Evolutionary conservation across 2,329 filamentous ascomycete species (phyloP), one percentile per base, ranked within the genome.

Genomic region (Geosmithia putterillii): DNA sequence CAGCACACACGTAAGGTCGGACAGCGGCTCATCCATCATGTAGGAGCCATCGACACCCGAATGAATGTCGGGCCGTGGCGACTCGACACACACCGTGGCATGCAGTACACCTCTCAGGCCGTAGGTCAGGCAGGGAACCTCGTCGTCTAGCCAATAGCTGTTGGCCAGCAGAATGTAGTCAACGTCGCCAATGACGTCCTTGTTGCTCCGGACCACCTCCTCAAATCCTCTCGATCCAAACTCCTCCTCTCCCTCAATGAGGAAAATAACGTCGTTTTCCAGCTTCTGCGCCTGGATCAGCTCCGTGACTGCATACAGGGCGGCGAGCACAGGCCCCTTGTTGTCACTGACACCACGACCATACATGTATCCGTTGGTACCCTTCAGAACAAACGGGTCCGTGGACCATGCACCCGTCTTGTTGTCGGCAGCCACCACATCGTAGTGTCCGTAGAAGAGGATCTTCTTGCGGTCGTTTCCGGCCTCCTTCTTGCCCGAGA

Each of bases 111-210:
- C 92, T 41, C 92, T 79, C 7, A 96, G 73, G 1, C 92, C 92
- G 48, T 98, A 98, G 0, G 92, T 98, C 45, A 98, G 66, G 58
- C 92, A 98, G 0, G 92, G 92, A 2, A 94, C 88, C 51, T 94
- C 83, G 56, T 98, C 90, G 56, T 96, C 88, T 2, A 98, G 73
- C 92, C 92, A 98, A 67, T 98, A 98, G 62, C 89, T 95, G 67
- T 98, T 98, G 19, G 92, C 90, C 34, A 98, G 69, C 25, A 98
- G 67, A 44, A 98, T 92, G 70, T 92, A 96, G 62, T 98, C 90
- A 2, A 98, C 80, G 9, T 86, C 72, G 1, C 92, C 92, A 52
- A 98, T 95, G 20, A 86, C 72, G 14, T 81, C 72, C 60, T 94
- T 94, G 62, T 92, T 79, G 48, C 78, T 74, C 51, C 74, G 76